Conservation (phyloP, 768 basidiomycete species). For the Polyporus arcularius region DNA sequence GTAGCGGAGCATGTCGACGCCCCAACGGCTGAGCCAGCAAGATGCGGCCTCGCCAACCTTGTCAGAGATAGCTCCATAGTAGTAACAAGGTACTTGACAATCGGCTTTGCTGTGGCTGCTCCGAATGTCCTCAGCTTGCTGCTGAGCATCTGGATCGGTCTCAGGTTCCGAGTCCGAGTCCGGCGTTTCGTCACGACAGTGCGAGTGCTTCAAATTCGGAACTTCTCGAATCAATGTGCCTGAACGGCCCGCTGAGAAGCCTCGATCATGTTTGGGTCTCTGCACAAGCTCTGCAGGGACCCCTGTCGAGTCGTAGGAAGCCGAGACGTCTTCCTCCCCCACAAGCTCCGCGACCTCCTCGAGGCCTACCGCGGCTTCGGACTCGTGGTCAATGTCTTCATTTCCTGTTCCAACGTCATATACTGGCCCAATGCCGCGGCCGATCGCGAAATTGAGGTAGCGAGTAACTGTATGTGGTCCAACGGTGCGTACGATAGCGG, state of each 20-base stretch:
- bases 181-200: neutral
- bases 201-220: constrained; percentile 12
- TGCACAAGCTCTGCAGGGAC: neutral
- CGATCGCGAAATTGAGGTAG: constrained; percentile 84
- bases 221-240: neutral
- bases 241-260: neutral
- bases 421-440: constrained; percentile 55
- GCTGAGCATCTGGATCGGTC: constrained; percentile 6
- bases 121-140: neutral
- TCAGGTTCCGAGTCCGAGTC: constrained; percentile 9
- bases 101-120: constrained; percentile 2
- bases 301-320: constrained; percentile 1
- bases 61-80: constrained; percentile 87
- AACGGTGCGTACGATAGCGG: constrained; percentile 68
- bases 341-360: constrained; percentile 62
- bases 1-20: constrained; percentile 67
- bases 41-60: constrained; percentile 90
- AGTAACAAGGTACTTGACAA: constrained; percentile 44
- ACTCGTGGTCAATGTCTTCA: constrained; percentile 36
- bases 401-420: constrained; percentile 19
- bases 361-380: constrained; percentile 67
- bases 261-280: neutral
- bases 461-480: constrained; percentile 75
- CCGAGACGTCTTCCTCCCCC: constrained; percentile 33
- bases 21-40: constrained; percentile 90